Evolutionary conservation across 2,329 filamentous ascomycete genomes (phyloP).

Genomic region (Monosporascus sp.): DNA sequence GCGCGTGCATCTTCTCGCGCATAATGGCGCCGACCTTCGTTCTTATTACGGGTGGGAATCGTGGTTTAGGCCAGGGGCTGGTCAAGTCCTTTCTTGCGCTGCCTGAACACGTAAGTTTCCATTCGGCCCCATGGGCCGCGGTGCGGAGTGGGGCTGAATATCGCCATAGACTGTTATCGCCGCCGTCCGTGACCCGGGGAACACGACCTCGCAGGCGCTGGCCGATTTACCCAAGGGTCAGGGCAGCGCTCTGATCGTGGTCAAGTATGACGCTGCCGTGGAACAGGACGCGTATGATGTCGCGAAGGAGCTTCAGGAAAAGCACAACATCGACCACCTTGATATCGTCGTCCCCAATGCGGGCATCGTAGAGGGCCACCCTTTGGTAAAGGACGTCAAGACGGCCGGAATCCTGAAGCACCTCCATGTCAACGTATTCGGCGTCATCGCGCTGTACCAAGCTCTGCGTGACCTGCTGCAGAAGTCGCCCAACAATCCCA

Average conservation of each 20-base stretch:
- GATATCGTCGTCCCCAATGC: slow-evolving; percentile 52
- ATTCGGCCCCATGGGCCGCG: too few relatives aligned
- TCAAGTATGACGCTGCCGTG: slow-evolving; percentile 36
- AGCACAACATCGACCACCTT: slow-evolving; percentile 34
- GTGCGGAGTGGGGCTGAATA: neutral
- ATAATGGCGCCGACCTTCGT: slow-evolving; percentile 22
- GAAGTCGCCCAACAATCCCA: slow-evolving; percentile 22
- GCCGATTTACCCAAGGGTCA: slow-evolving; percentile 28
- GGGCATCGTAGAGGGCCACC: slow-evolving; percentile 32
- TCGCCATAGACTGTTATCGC: slow-evolving; percentile 33
- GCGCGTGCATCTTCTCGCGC: too few relatives aligned
- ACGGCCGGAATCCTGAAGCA: slow-evolving; percentile 32
- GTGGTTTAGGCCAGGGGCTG: slow-evolving; percentile 33
- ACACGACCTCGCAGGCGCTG: slow-evolving; percentile 24
- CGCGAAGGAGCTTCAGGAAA: slow-evolving; percentile 22
- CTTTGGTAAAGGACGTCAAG: slow-evolving; percentile 26
- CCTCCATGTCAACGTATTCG: slow-evolving; percentile 38
- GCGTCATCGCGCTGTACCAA: slow-evolving; percentile 39
- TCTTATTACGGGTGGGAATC: slow-evolving; percentile 35
- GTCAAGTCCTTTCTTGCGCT: slow-evolving; percentile 36
- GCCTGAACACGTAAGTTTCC: slow-evolving; percentile 44
- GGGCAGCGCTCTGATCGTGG: slow-evolving; percentile 32
- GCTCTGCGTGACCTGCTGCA: slow-evolving; percentile 36
- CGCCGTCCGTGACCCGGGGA: slow-evolving; percentile 29
- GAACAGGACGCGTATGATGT: slow-evolving; percentile 29